Base-by-base conservation (phyloP, 805 yeast genomes). In the Candida boleticola region DNA sequence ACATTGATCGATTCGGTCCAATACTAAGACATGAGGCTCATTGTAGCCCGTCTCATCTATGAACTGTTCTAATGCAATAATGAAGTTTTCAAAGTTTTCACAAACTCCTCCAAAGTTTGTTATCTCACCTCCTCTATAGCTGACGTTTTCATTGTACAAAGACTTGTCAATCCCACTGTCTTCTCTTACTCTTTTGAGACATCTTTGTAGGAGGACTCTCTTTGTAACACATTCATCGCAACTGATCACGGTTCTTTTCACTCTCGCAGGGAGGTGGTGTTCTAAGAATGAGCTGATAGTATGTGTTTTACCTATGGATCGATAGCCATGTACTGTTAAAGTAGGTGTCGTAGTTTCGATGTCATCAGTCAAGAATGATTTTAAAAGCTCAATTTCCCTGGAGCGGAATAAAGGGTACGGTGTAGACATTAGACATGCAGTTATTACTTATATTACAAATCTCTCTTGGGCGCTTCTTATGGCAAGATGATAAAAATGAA, bases 1-100 rank as follows among this genome's bases (percentile, higher is more conserved):
- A 23, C 73, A 66, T 31, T 66, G 69, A 51, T 77, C 82, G 14
- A 77, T 57, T 3, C 69, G 54, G 48, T 77, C 82, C 10, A 77
- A 55, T 1, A 77, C 73, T 33, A 77, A 51, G 6, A 76, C 66
- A 35, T 74, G 71, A 3, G 58, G 66, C 14, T 62, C 60, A 2
- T 48, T 30, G 41, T 65, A 71, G 1, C 47, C 50, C 1, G 66
- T 52, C 3, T 55, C 60, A 13, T 46, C 50, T 19, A 65, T 50
- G 46, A 74, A 60, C 44, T 58, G 71, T 48, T 71, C 74, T 36
- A 76, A 45, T 13, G 70, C 61, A 37, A 62, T 63, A 5, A 68
- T 53, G 43, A 77, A 74, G 23, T 60, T 63, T 19, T 68, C 52
- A 36, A 75, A 56, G 14, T 60, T 65, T 39, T 74, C 79, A 46